A percentile compares a stretch with the other conserved stretches of the same genome.
These are phyloP conservation scores for Colletotrichum orchidophilum DNA, from an alignment of 2,329 filamentous ascomycete species.

Conservation along the genomic window DNA sequence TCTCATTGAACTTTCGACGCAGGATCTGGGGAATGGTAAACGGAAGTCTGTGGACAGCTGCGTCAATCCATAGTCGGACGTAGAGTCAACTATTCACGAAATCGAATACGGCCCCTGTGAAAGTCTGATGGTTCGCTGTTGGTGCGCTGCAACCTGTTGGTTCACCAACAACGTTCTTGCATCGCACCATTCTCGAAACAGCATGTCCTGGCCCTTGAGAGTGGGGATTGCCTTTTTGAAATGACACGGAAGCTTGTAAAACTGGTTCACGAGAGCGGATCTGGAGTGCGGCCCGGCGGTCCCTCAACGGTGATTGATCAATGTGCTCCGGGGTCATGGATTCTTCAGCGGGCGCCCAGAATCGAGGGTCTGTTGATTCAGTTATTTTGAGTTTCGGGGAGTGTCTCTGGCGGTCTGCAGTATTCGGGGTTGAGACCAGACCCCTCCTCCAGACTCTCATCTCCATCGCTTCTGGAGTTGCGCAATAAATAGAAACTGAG, in stretches of 20 bases:
- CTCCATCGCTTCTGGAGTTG: not conserved
- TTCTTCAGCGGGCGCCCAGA: not conserved
- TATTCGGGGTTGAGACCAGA: not conserved
- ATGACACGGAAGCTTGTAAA: not conserved
- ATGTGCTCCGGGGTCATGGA: not conserved
- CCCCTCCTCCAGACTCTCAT: not conserved
- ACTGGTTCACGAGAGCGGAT: not conserved
- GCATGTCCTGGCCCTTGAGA: not conserved
- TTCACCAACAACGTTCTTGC: not conserved
- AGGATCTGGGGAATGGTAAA: not conserved
- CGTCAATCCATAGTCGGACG: no score
- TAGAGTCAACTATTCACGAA: no score
- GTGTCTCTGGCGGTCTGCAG: not conserved
- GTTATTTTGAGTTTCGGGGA: not conserved
- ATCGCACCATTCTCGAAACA: not conserved
- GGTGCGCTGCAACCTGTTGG: not conserved
- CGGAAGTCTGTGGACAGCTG: no score
- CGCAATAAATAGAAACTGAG: no score
- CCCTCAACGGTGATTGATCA: not conserved
- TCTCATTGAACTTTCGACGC: not conserved
- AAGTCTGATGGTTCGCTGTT: not conserved
- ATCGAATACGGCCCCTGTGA: no score
- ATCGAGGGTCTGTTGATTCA: not conserved
- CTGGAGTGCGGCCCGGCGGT: not conserved
- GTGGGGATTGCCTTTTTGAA: not conserved